phyloP scores from a whole-genome alignment of 2,329 filamentous ascomycete species.

The Fusarium tjaetaba region DNA sequence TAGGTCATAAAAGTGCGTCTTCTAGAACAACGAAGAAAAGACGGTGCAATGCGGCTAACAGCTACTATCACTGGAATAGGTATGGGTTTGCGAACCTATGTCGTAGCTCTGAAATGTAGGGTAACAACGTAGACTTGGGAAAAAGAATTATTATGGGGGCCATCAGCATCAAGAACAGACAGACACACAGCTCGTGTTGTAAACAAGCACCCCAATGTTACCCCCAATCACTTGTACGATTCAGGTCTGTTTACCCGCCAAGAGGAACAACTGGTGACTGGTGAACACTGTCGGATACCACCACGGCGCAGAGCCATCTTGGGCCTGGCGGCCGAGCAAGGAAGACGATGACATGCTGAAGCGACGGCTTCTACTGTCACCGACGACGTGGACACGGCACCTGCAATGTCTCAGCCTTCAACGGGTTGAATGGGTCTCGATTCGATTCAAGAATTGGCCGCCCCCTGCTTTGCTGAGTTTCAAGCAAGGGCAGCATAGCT shows the following conservation, averaged over 20 bases:
- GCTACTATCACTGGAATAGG: not conserved
- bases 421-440: constrained; percentile 26
- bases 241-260: not conserved
- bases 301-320: not conserved
- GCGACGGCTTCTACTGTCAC: constrained; percentile 27
- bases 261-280: not conserved
- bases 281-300: not conserved
- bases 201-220: not conserved
- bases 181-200: not conserved
- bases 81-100: constrained; percentile 2
- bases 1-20: constrained; percentile 5
- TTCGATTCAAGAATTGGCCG: not conserved
- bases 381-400: constrained; percentile 41
- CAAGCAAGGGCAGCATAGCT: not conserved
- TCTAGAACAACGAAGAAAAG: constrained; percentile 18
- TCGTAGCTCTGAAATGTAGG: not conserved
- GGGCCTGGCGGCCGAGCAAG: constrained; percentile 26
- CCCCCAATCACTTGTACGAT: not conserved
- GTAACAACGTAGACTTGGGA: not conserved
- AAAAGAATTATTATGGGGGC: not conserved
- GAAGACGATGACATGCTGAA: constrained; percentile 36
- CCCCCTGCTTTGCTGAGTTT: constrained; percentile 3
- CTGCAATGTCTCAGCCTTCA: constrained; percentile 32
- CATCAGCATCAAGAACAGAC: not conserved
- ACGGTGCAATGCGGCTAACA: not conserved